Evolutionary conservation across 208 protist genomes (phyloP).

Genomic region (Naegleria fowleri): DNA sequence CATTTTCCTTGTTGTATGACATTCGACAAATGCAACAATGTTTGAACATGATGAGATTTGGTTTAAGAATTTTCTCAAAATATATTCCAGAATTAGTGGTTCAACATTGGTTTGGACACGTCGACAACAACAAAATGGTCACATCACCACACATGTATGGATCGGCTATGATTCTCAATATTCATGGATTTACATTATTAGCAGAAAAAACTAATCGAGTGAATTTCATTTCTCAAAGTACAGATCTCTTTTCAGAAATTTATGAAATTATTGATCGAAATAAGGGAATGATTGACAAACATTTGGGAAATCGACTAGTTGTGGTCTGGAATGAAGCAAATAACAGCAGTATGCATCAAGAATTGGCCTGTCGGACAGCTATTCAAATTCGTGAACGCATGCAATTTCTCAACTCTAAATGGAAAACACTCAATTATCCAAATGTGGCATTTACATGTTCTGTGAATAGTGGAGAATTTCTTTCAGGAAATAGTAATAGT

Average conservation of each 20-base stretch:
- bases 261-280: background rate
- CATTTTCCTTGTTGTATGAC: background rate
- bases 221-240: background rate
- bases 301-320: too few species aligned
- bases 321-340: too few species aligned
- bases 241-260: background rate
- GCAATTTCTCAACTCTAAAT: background rate
- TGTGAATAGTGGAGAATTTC: constrained; percentile 1
- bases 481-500: constrained; percentile 1
- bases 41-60: background rate
- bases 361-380: background rate
- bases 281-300: background rate
- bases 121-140: background rate
- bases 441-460: background rate
- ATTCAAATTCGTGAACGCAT: background rate
- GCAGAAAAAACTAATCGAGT: background rate
- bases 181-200: background rate
- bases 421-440: background rate
- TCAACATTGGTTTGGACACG: background rate
- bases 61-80: background rate
- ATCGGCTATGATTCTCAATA: background rate
- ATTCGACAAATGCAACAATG: background rate
- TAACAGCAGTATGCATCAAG: too few species aligned
- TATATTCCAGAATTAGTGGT: background rate
- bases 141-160: background rate